Conservation (phyloP, 2,329 filamentous ascomycete genomes). For the Periconia digitata region DNA sequence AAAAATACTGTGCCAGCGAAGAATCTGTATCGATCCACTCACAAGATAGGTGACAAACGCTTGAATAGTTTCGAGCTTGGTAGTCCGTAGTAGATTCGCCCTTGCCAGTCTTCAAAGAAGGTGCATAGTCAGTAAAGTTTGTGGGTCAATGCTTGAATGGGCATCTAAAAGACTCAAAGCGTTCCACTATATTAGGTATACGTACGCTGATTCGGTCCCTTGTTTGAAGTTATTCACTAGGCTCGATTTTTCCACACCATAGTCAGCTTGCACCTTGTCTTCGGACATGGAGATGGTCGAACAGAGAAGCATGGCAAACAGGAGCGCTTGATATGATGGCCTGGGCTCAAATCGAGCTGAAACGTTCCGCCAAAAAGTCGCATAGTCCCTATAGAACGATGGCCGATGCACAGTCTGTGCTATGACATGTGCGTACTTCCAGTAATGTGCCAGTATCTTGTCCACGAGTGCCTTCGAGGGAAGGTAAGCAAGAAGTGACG, state of each 20-base stretch:
- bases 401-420: slow-evolving; percentile 68
- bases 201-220: slow-evolving; percentile 67
- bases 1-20: no score
- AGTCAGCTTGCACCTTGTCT: slow-evolving; percentile 52
- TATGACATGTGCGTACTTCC: slow-evolving; percentile 67
- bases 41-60: slow-evolving; percentile 77
- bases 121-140: no score
- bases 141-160: no score
- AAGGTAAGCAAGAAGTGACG: slow-evolving; percentile 60
- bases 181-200: no score
- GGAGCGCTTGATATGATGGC: slow-evolving; percentile 65
- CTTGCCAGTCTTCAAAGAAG: no score
- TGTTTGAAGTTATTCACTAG: slow-evolving; percentile 59
- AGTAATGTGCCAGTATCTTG: slow-evolving; percentile 67
- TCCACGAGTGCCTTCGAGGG: slow-evolving; percentile 62
- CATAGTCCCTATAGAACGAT: slow-evolving; percentile 66
- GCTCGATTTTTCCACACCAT: slow-evolving; percentile 58
- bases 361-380: slow-evolving; percentile 66
- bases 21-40: no score
- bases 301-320: slow-evolving; percentile 71
- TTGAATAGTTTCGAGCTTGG: slow-evolving; percentile 73
- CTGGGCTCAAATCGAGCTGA: slow-evolving; percentile 62
- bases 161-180: no score
- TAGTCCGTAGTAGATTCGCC: slow-evolving; percentile 71
- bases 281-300: slow-evolving; percentile 68